Percentiles rank a stretch among this genome's conserved stretches.
Evolutionary conservation across 106 monocot genomes (phyloP).

Genomic region (Agapanthus africanus): DNA sequence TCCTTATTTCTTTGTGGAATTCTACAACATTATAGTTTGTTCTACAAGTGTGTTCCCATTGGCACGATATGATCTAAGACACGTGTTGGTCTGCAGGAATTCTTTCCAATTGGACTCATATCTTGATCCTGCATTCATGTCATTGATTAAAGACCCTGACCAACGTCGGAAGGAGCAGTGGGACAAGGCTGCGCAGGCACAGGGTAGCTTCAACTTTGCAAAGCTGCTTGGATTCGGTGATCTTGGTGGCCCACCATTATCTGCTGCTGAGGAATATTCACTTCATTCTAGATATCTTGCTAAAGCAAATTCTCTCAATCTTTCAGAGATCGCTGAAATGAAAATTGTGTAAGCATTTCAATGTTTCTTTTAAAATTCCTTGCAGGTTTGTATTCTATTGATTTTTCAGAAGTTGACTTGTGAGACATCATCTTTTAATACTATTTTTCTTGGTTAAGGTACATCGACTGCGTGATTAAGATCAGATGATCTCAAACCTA

Average conservation of each 20-base stretch:
- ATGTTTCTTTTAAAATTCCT: neutral
- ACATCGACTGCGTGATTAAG: neutral
- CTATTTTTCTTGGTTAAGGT: neutral
- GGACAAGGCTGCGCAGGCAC: conserved; percentile 67
- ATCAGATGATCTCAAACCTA: neutral
- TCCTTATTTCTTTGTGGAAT: too few species aligned
- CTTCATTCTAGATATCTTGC: conserved; percentile 98
- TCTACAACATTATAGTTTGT: too few species aligned
- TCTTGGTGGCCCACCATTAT: conserved; percentile 84
- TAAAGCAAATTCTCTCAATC: conserved; percentile 95
- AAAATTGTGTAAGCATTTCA: conserved; percentile 84
- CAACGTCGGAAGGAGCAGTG: conserved; percentile 75
- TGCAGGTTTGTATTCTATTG: neutral
- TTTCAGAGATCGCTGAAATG: conserved; percentile 98
- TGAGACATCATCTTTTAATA: neutral
- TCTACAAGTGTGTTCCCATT: neutral
- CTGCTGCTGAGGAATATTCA: conserved; percentile 93
- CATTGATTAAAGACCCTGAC: conserved; percentile 92
- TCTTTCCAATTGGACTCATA: conserved; percentile 74
- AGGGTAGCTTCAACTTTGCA: conserved; percentile 71
- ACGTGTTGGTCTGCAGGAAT: conserved; percentile 33
- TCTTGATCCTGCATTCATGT: conserved; percentile 96
- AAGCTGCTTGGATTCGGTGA: conserved; percentile 93
- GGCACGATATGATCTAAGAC: neutral
- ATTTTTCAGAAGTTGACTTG: neutral